Conservation (phyloP, 768 basidiomycete species). For the Boletellus emodensis region DNA sequence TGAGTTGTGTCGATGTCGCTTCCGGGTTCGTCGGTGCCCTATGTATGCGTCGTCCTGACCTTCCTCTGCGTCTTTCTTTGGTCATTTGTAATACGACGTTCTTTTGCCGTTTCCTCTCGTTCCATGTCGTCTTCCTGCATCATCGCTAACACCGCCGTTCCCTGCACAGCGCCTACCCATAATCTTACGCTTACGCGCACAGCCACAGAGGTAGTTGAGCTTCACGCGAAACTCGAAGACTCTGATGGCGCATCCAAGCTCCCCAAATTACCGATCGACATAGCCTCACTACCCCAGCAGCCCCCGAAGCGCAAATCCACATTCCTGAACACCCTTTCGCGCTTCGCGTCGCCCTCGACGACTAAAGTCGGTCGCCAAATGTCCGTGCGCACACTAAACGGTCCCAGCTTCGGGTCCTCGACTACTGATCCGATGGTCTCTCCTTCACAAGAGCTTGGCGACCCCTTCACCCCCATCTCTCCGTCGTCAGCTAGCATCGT, state of each 20-base stretch:
- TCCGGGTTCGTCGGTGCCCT: conserved; percentile 27
- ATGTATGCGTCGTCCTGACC: conserved; percentile 12
- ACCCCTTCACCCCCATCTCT: conserved; percentile 54
- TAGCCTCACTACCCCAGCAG: conserved; percentile 45
- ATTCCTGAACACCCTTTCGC: conserved; percentile 82
- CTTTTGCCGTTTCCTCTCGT: conserved; percentile 14
- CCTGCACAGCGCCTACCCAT: conserved; percentile 72
- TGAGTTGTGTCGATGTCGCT: conserved; percentile 19
- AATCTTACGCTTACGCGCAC: conserved; percentile 84
- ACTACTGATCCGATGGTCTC: conserved; percentile 37
- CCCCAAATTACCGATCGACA: conserved; percentile 60
- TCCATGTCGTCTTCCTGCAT: conserved; percentile 13
- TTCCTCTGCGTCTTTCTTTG: conserved; percentile 14
- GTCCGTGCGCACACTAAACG: conserved; percentile 32
- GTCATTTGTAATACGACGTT: conserved; percentile 11
- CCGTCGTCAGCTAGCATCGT: conserved; percentile 24
- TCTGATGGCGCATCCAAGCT: conserved; percentile 52
- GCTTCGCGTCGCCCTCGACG: conserved; percentile 69
- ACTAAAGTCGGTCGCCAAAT: conserved; percentile 46
- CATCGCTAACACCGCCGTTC: conserved; percentile 29
- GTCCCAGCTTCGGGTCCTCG: conserved; percentile 32
- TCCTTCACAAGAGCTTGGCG: conserved; percentile 53
- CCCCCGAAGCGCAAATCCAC: conserved; percentile 73
- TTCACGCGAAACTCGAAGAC: conserved; percentile 78
- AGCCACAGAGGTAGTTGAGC: conserved; percentile 70